Percentiles rank a stretch among this genome's conserved stretches.
Evolutionary conservation across 2,329 filamentous ascomycete species (phyloP).

Genomic region (Zasmidium cellare): DNA sequence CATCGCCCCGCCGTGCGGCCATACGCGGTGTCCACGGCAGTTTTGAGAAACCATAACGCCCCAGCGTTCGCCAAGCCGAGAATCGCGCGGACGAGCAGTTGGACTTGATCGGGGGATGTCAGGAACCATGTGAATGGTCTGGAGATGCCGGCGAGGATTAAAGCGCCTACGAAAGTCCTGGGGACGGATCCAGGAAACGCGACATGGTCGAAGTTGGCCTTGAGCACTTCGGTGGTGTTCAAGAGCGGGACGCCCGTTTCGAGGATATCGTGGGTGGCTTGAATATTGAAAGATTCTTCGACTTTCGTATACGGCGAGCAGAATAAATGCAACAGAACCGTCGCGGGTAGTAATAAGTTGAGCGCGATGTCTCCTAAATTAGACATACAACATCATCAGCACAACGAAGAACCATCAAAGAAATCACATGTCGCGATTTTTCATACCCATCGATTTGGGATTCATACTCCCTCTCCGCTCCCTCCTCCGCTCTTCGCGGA

Average conservation of each 20-base stretch:
- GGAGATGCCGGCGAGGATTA: slow-evolving; percentile 71
- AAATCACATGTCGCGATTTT: neutral
- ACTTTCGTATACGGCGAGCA: slow-evolving; percentile 92
- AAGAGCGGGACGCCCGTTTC: slow-evolving; percentile 69
- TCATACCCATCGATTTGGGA: slow-evolving; percentile 1
- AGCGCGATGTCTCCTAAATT: slow-evolving; percentile 50
- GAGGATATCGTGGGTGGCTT: slow-evolving; percentile 88
- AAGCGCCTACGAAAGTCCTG: slow-evolving; percentile 81
- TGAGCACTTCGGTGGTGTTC: slow-evolving; percentile 34
- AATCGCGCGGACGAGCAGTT: slow-evolving; percentile 68
- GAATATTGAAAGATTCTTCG: slow-evolving; percentile 97
- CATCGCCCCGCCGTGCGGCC: slow-evolving; percentile 70
- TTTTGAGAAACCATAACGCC: slow-evolving; percentile 66
- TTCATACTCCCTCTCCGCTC: slow-evolving; percentile 4
- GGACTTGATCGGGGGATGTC: slow-evolving; percentile 57
- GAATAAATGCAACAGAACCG: slow-evolving; percentile 35
- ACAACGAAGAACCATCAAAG: neutral
- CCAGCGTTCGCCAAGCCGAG: slow-evolving; percentile 75
- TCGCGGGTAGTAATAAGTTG: slow-evolving; percentile 59
- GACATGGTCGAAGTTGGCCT: slow-evolving; percentile 79
- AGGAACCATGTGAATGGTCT: slow-evolving; percentile 64
- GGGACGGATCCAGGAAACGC: slow-evolving; percentile 89
- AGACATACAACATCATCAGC: neutral
- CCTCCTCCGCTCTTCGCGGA: slow-evolving; percentile 5
- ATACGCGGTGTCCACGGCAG: slow-evolving; percentile 64